Percentiles rank a stretch among this genome's conserved stretches.
These are phyloP conservation scores for Blastocystis sp. DNA, from an alignment of 352 stramenopile species.

Conservation along the genomic window DNA sequence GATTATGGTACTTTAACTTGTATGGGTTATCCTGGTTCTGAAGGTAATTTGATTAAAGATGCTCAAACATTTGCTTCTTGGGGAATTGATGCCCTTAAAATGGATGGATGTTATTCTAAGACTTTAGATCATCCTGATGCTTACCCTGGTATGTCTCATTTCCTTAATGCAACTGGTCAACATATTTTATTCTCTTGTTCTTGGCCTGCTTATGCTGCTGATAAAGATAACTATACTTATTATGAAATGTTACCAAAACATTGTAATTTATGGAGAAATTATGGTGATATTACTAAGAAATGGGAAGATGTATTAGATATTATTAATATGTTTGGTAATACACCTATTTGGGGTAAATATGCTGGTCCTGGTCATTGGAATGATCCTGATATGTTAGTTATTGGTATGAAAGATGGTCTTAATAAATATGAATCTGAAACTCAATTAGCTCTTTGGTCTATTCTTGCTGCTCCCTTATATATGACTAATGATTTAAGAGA, in stretches of 20 bases:
- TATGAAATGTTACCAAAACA: conserved; percentile 30
- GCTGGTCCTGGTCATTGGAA: conserved; percentile 41
- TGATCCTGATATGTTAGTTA: conserved; percentile 42
- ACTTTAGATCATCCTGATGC: conserved; percentile 26
- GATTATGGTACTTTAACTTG: conserved; percentile 45
- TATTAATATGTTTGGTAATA: conserved; percentile 40
- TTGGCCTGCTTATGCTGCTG: conserved; percentile 38
- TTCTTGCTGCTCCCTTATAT: conserved; percentile 41
- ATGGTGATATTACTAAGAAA: conserved; percentile 39
- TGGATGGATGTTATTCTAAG: conserved; percentile 45
- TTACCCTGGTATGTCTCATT: conserved; percentile 36
- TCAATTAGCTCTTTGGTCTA: conserved; percentile 43
- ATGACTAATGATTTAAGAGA: conserved; percentile 41
- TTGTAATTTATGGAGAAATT: conserved; percentile 45
- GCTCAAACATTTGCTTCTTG: conserved; percentile 44
- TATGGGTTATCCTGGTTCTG: conserved; percentile 38
- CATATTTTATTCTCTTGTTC: conserved; percentile 41
- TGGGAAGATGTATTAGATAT: conserved; percentile 39
- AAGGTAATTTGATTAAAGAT: conserved; percentile 43
- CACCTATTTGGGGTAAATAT: conserved; percentile 9
- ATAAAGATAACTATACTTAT: conserved; percentile 27
- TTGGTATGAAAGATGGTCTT: conserved; percentile 1
- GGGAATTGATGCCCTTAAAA: conserved; percentile 48
- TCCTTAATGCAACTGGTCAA: conserved; percentile 38
- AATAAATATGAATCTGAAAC: conserved; percentile 24